Percentiles rank a stretch among this genome's conserved stretches.
These are phyloP conservation scores for Microdochium nivale DNA, from an alignment of 2,329 filamentous ascomycete species.

Conservation along the genomic window DNA sequence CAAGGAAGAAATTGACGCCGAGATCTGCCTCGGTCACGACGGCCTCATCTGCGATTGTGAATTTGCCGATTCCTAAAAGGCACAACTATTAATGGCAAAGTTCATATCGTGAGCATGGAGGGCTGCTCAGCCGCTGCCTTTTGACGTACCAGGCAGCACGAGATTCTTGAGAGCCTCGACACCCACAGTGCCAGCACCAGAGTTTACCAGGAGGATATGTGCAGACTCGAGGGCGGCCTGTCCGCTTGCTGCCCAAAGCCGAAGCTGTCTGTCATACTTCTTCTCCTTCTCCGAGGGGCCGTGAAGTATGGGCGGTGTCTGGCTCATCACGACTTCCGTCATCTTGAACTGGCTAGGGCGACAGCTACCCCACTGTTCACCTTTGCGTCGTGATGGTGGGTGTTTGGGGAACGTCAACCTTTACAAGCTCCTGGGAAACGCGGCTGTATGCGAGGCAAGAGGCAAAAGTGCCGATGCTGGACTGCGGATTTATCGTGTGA, in stretches of 20 bases:
- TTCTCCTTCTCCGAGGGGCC: conserved; percentile 54
- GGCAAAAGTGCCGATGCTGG: too few species aligned
- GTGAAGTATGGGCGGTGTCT: conserved; percentile 38
- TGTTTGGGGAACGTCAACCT: not conserved
- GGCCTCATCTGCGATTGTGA: conserved; percentile 80
- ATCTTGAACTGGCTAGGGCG: conserved; percentile 18
- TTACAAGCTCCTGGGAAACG: too few species aligned
- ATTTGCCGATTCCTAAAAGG: conserved; percentile 68
- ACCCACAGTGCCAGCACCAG: conserved; percentile 76
- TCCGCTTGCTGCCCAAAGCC: conserved; percentile 88
- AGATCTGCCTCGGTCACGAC: conserved; percentile 74
- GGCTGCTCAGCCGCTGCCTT: too few species aligned
- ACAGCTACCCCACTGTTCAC: not conserved
- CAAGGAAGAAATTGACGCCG: conserved; percentile 94
- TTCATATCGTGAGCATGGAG: too few species aligned
- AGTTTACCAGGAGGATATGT: conserved; percentile 85
- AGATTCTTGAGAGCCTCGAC: conserved; percentile 94
- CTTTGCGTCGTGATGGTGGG: conserved; percentile 3
- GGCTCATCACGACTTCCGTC: conserved; percentile 34
- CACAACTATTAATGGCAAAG: too few species aligned
- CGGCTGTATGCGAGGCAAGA: too few species aligned
- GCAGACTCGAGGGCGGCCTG: conserved; percentile 86
- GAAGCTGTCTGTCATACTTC: conserved; percentile 91
- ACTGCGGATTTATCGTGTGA: too few species aligned
- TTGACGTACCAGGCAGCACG: conserved; percentile 67